Evolutionary conservation across 2,329 filamentous ascomycete species (phyloP).

Genomic region (Blastomyces percursus): DNA sequence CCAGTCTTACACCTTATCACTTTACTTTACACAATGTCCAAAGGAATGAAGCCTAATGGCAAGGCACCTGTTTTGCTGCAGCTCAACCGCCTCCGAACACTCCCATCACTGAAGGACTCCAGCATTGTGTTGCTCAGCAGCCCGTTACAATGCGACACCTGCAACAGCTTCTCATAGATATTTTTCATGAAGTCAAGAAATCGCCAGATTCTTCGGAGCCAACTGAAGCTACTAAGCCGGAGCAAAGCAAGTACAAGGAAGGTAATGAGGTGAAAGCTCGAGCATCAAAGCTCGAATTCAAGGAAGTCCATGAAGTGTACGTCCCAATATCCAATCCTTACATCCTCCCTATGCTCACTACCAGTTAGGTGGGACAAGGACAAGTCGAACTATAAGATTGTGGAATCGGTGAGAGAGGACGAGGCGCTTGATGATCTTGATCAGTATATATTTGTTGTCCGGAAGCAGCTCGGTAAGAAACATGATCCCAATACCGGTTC

Average conservation of each 20-base stretch:
- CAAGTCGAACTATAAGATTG: slow-evolving; percentile 22
- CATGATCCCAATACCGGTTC: slow-evolving; percentile 8
- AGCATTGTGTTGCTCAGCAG: too few species aligned
- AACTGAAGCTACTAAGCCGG: neutral
- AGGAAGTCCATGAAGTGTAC: slow-evolving; percentile 17
- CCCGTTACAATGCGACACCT: neutral
- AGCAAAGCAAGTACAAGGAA: neutral
- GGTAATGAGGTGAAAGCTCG: neutral
- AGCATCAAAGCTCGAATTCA: slow-evolving; percentile 17
- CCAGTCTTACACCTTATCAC: too few species aligned
- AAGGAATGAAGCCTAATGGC: too few species aligned
- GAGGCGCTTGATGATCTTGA: slow-evolving; percentile 15
- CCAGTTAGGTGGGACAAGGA: slow-evolving; percentile 20
- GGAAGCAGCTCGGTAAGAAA: slow-evolving; percentile 16
- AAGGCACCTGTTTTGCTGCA: too few species aligned
- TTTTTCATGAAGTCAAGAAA: slow-evolving; percentile 2
- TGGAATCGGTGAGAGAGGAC: slow-evolving; percentile 16
- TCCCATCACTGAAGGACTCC: too few species aligned
- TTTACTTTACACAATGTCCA: too few species aligned
- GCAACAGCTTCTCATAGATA: neutral
- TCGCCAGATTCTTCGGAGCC: neutral
- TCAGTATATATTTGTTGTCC: slow-evolving; percentile 12
- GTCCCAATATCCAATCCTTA: slow-evolving; percentile 7
- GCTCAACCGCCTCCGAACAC: too few species aligned
- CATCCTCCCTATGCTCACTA: slow-evolving; percentile 11